phyloP scores from a whole-genome alignment of 345 rosid species.

The Jatropha curcas region DNA sequence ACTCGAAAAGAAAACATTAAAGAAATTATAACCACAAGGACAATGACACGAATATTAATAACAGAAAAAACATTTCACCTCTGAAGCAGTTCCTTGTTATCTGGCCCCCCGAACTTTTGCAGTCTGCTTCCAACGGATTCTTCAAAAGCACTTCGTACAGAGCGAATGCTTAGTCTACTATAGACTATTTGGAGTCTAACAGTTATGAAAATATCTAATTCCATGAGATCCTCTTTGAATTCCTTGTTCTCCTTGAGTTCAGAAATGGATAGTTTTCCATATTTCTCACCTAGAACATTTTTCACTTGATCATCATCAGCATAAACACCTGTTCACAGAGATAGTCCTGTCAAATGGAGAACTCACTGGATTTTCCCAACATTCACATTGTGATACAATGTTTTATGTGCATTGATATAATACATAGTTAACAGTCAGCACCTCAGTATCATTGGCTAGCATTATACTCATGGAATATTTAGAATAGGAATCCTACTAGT shows the following conservation, averaged over 20 bases:
- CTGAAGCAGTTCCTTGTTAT: constrained; percentile 69
- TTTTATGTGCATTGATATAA: neutral
- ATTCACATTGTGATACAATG: neutral
- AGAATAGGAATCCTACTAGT: neutral
- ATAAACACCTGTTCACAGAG: constrained; percentile 56
- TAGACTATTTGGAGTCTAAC: constrained; percentile 81
- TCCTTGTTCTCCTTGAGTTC: constrained; percentile 59
- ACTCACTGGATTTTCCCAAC: neutral
- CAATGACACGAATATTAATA: neutral
- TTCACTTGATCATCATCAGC: constrained; percentile 62
- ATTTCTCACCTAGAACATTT: constrained; percentile 58
- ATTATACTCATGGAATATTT: neutral
- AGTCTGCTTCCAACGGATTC: constrained; percentile 85
- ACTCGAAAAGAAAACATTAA: neutral
- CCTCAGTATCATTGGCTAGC: neutral
- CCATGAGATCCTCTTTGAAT: constrained; percentile 58
- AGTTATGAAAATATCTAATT: constrained; percentile 64
- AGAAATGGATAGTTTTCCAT: constrained; percentile 50
- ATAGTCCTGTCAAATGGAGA: neutral
- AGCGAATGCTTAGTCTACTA: constrained; percentile 62
- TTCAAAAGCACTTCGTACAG: constrained; percentile 78
- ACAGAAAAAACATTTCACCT: constrained; percentile 41
- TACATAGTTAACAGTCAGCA: neutral
- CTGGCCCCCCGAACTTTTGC: constrained; percentile 59
- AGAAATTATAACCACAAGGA: neutral